Conservation (phyloP, 2,329 filamentous ascomycete species). For the Fusarium nisikadoi region DNA sequence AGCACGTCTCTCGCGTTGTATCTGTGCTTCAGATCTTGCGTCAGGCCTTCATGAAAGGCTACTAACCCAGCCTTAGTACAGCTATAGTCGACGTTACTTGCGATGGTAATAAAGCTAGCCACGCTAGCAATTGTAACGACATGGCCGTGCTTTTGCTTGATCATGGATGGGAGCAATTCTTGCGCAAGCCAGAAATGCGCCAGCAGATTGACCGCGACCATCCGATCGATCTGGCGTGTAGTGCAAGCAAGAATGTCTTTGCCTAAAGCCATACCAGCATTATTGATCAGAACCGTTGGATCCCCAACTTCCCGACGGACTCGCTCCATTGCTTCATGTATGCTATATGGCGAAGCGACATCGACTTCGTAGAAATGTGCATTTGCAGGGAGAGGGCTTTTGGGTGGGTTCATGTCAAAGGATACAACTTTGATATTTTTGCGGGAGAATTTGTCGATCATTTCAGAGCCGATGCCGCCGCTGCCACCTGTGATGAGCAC, state of each 20-base stretch:
- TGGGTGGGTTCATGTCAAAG: background rate
- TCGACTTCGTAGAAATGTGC: background rate
- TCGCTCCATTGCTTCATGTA: background rate
- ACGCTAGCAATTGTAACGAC: background rate
- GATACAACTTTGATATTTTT: background rate
- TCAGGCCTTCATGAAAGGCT: background rate
- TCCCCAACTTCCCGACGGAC: background rate
- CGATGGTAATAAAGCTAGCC: background rate
- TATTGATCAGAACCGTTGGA: background rate
- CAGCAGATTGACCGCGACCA: background rate
- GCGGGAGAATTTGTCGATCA: background rate
- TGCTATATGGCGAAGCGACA: background rate
- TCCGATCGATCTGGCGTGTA: background rate
- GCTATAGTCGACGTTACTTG: background rate
- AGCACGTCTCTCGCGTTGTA: background rate
- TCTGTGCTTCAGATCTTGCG: background rate
- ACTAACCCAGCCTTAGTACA: background rate
- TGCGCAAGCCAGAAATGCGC: background rate
- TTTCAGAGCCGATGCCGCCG: background rate
- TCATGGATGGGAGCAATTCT: background rate
- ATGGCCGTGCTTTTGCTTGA: background rate
- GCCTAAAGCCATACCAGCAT: background rate
- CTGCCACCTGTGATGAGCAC: background rate
- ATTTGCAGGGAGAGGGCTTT: accelerated
- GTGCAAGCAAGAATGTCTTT: background rate